A percentile compares a stretch with the other conserved stretches of the same genome.
Evolutionary conservation across 2,329 filamentous ascomycete genomes (phyloP).

Genomic region (Ceratocystis alfenasii): DNA sequence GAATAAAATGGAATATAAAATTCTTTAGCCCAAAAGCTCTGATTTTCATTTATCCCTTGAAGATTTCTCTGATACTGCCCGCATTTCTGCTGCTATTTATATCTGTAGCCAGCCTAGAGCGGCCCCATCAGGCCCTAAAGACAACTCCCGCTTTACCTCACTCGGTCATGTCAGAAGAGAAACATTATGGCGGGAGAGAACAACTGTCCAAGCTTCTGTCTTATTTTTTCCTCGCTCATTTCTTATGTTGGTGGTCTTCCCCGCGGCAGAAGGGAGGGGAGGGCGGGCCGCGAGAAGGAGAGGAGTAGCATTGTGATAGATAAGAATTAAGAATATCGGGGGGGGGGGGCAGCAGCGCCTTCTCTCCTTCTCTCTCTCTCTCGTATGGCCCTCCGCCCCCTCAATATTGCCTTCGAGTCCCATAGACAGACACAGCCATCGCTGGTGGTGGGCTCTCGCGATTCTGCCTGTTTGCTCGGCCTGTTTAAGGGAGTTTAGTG

Average conservation of each 20-base stretch:
- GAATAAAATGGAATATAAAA: not conserved
- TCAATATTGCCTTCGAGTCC: not conserved
- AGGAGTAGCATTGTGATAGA: too few relatives aligned
- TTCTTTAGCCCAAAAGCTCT: not conserved
- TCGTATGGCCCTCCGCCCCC: not conserved
- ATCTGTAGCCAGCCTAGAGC: not conserved
- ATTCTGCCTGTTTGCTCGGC: not conserved
- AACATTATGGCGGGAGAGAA: not conserved
- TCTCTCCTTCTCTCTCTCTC: not conserved
- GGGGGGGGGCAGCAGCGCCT: not conserved
- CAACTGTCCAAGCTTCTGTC: constrained; percentile 4
- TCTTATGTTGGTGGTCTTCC: not conserved
- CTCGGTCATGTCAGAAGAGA: constrained; percentile 9
- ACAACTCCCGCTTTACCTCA: constrained; percentile 9
- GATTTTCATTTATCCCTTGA: not conserved
- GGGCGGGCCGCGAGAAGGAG: not conserved
- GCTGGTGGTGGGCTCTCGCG: not conserved
- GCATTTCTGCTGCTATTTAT: constrained; percentile 6
- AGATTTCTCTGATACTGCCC: constrained; percentile 5
- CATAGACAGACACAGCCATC: not conserved
- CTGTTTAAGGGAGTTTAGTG: not conserved
- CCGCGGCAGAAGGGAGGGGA: constrained; percentile 3
- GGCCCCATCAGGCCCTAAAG: too few relatives aligned
- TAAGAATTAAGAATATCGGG: too few relatives aligned
- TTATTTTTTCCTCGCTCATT: not conserved